Evolutionary conservation across 2,329 filamentous ascomycete species (phyloP).

Genomic region (Stagonosporopsis cucurbitacearum): DNA sequence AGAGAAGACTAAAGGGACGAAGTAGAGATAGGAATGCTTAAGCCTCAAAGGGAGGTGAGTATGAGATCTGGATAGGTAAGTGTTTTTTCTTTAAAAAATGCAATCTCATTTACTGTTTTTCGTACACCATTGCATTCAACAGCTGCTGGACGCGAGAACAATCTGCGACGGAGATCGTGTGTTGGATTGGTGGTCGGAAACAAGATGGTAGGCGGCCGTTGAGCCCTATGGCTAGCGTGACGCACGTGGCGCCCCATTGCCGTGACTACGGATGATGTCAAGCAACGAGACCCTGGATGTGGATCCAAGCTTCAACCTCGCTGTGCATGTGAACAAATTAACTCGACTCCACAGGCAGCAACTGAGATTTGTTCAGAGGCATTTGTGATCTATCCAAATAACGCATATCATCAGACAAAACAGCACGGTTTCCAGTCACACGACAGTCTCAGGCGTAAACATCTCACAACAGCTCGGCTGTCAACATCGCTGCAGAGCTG

Average conservation of each 20-base stretch:
- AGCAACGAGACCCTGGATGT: conserved; percentile 16
- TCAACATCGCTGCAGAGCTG: not conserved
- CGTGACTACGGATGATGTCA: conserved; percentile 18
- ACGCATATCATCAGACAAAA: not conserved
- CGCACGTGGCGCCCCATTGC: conserved; percentile 15
- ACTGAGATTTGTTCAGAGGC: not conserved
- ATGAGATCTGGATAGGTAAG: not conserved
- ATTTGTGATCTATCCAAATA: too few relatives aligned
- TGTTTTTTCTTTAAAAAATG: not conserved
- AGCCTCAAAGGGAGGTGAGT: not conserved
- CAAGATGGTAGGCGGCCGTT: not conserved
- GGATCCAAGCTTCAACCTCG: conserved; percentile 9
- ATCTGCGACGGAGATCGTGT: not conserved
- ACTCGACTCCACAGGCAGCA: conserved; percentile 10
- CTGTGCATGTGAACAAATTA: conserved; percentile 11
- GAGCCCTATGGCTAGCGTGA: conserved; percentile 4
- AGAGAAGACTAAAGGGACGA: not conserved
- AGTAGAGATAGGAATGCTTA: not conserved
- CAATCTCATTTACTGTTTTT: not conserved
- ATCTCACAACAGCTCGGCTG: not conserved
- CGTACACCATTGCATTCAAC: not conserved
- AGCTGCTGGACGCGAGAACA: too few relatives aligned
- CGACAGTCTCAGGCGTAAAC: conserved; percentile 3
- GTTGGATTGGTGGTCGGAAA: not conserved
- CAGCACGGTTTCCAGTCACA: not conserved